These are phyloP conservation scores for Calocybe gambosa DNA, from an alignment of 1,284 basidiomycete species.

Conservation along the genomic window DNA sequence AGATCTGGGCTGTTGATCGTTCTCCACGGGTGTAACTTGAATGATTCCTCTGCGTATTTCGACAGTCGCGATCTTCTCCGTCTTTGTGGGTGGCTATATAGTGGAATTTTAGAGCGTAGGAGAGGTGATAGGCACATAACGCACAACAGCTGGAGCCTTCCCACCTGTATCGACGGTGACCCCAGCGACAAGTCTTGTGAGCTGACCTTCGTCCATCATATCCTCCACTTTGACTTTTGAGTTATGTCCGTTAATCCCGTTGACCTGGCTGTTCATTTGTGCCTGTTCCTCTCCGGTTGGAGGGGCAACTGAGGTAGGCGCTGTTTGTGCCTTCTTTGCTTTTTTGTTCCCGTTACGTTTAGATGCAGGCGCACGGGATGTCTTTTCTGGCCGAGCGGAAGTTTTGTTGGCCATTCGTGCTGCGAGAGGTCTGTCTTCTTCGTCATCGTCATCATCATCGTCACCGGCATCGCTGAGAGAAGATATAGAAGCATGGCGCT, in stretches of 20 bases:
- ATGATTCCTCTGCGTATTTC: slow-evolving; percentile 87
- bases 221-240: slow-evolving; percentile 68
- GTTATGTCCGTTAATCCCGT: slow-evolving; percentile 43
- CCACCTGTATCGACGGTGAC: slow-evolving; percentile 67
- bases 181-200: slow-evolving; percentile 71
- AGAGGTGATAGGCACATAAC: slow-evolving; percentile 17
- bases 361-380: slow-evolving; percentile 24
- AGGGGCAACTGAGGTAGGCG: slow-evolving; percentile 27
- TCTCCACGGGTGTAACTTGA: slow-evolving; percentile 80
- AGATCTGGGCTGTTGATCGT: slow-evolving; percentile 73
- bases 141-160: slow-evolving; percentile 42
- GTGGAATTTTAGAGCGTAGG: slow-evolving; percentile 2
- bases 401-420: slow-evolving; percentile 36
- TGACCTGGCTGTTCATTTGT: slow-evolving; percentile 40
- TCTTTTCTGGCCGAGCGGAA: slow-evolving; percentile 26
- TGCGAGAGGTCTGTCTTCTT: slow-evolving; percentile 54
- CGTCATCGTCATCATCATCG: slow-evolving; percentile 46
- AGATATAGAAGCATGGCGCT: slow-evolving; percentile 45
- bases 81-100: slow-evolving; percentile 43
- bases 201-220: slow-evolving; percentile 67
- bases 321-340: slow-evolving; percentile 47
- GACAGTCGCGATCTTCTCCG: slow-evolving; percentile 74
- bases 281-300: slow-evolving; percentile 32
- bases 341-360: slow-evolving; percentile 49
- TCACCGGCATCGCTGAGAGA: slow-evolving; percentile 48